Conservation (phyloP, 1,284 basidiomycete species). For the Cryptococcus sp. region DNA sequence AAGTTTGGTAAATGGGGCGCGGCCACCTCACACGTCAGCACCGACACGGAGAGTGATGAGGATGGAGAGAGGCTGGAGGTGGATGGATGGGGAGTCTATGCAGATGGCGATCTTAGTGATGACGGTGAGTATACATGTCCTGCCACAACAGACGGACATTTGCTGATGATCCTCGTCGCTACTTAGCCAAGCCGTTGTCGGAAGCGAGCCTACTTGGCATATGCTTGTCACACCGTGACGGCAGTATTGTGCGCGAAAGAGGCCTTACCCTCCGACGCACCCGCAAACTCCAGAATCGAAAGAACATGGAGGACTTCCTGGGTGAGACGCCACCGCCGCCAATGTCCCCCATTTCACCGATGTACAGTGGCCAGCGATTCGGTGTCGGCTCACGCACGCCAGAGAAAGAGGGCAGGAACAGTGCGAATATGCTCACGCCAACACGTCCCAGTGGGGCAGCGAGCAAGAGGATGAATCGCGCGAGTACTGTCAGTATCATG, state of each 20-base stretch:
- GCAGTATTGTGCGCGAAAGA: constrained; percentile 64
- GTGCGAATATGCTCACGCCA: constrained; percentile 18
- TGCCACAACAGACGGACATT: neutral
- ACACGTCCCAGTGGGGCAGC: constrained; percentile 7
- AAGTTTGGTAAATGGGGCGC: constrained; percentile 77
- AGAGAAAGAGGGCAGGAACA: too few relatives aligned
- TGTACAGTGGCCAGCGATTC: constrained; percentile 45
- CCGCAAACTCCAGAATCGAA: constrained; percentile 56
- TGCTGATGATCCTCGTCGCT: constrained; percentile 1
- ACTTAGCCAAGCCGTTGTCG: constrained; percentile 63
- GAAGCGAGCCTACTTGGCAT: constrained; percentile 81
- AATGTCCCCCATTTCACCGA: constrained; percentile 56
- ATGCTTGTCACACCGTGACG: constrained; percentile 78
- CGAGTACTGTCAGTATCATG: constrained; percentile 90
- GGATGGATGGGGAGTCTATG: constrained; percentile 84
- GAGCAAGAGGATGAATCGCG: constrained; percentile 78
- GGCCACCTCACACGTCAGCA: constrained; percentile 30
- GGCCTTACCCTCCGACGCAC: constrained; percentile 71
- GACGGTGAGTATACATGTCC: constrained; percentile 56
- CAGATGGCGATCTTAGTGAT: constrained; percentile 63
- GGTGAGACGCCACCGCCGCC: constrained; percentile 59
- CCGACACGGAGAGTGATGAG: constrained; percentile 53
- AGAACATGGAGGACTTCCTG: constrained; percentile 62
- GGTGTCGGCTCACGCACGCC: constrained; percentile 14
- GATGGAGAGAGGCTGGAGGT: constrained; percentile 65